Evolutionary conservation across 1,139 yeast genomes (phyloP), one percentile per base, ranked within the genome.

Genomic region (Eremothecium gossypii): DNA sequence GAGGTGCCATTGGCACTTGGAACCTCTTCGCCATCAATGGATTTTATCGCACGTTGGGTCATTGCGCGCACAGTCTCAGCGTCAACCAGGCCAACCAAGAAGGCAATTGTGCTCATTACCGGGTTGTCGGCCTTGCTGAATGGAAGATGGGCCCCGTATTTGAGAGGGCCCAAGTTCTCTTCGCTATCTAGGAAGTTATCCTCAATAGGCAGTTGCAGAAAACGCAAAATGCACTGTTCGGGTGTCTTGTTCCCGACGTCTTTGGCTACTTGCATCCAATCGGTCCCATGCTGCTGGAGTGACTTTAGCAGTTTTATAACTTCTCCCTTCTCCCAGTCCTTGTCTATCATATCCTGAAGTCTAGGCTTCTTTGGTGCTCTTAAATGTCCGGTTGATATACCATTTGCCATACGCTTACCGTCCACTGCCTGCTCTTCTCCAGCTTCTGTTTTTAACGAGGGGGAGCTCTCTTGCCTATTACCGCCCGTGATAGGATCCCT

Each of bases 101-200:
- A 91, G 4, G 95, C 80, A 49, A 91, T 74, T 30, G 94, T 91
- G 30, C 94, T 82, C 68, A 91, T 74, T 3, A 91, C 89, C 1
- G 99, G 98, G 60, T 91, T 91, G 54, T 91, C 97, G 26, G 81
- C 77, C 35, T 86, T 76, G 40, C 86, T 78, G 38, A 85, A 80
- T 7, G 97, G 96, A 44, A 89, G 71, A 57, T 82, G 82, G 3
- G 93, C 80, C 3, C 91, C 82, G 62, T 75, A 87, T 57, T 81
- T 83, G 51, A 89, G 70, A n/a, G 95, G 82, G 0, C 89, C 89
- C 26, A 79, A 59, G 30, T 70, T 67, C 12, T 69, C 69, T 11
- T 67, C 68, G 36, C 67, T 68, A 43, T 70, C 70, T 38, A 79
- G 64, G 55, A 74, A 83, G 44, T 72, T 67, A 58, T 86, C 96